Evolutionary conservation across 164 flowering plant genomes (phyloP).

Genomic region (Malania oleifera): DNA sequence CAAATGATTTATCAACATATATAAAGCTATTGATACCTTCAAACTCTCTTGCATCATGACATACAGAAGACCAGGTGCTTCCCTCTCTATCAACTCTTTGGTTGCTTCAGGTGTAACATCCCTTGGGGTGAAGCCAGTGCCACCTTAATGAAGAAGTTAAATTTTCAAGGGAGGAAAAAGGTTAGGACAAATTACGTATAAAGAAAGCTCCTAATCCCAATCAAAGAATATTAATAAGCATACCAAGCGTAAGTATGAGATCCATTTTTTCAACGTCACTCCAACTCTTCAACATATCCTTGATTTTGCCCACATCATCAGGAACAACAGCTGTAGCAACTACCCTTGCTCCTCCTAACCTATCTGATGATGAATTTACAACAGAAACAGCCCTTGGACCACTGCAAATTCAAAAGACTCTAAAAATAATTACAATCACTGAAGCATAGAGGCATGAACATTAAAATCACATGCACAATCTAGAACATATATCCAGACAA

Average conservation of each 20-base stretch:
- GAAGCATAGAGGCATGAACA: background rate
- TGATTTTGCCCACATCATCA: constrained; percentile 70
- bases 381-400: constrained; percentile 90
- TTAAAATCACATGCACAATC: too few species aligned
- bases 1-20: background rate
- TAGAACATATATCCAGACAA: too few species aligned
- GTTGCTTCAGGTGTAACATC: constrained; percentile 99
- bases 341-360: constrained; percentile 78
- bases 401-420: constrained; percentile 30
- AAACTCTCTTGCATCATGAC: constrained; percentile 96
- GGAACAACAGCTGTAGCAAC: constrained; percentile 75
- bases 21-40: constrained; percentile 45
- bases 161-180: background rate
- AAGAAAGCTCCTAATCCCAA: background rate
- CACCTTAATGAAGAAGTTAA: constrained; percentile 45
- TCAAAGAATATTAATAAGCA: constrained; percentile 4
- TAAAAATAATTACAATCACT: background rate
- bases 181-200: background rate
- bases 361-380: constrained; percentile 71
- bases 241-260: constrained; percentile 90
- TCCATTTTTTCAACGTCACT: constrained; percentile 75
- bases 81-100: constrained; percentile 78
- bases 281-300: constrained; percentile 61
- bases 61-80: constrained; percentile 85
- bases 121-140: constrained; percentile 89